Base-by-base conservation (phyloP, 2,329 filamentous ascomycete species). In the Claviceps digitariae region DNA sequence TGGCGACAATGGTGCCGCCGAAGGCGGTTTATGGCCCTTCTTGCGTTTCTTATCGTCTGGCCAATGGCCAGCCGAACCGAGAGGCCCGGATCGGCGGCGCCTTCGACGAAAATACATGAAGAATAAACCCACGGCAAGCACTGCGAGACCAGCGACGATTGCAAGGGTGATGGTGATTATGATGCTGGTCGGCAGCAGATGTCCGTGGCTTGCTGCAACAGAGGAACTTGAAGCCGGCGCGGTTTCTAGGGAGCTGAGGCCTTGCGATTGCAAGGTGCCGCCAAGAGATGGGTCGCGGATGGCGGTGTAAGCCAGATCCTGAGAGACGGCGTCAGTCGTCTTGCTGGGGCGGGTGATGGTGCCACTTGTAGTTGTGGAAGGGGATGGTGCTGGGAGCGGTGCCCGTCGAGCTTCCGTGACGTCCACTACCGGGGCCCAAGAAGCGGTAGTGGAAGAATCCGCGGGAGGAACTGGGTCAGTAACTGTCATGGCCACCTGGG, bases 121-220 rank as follows among this genome's bases (percentile, higher is more conserved):
- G 44, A 54, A 17, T 1, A 47, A 29, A 0, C 20, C 34, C 36
- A 38, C 25, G 27, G 20, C 21, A 6, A 54, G n/a, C 5, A 45
- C 25, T 6, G 44, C 52, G 38, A 54, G 36, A 17, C 49, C 44
- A 13, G 52, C 36, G 1, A 48, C 36, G 20, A 34, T 51, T 2
- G 52, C 52, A 6, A 54, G 52, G n/a, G 29, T 46, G 36, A 51
- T 51, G 9, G 52, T 52, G 23, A 52, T 15, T 4, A 25, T 20
- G 1, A 52, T 20, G 31, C 15, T 23, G 17, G 43, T 43, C 9
- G 48, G 21, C n/a, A 51, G 20, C 25, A 21, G 25, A 34, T 27
- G 25, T 3, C 27, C 10, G 48, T 36, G 4, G 38, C 13, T 4
- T 3, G 43, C 9, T 23, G 45, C n/a, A 3, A 2, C n/a, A 21